Conservation (phyloP, 202 grass and related monocot genomes). For the Alloteropsis angusta region DNA sequence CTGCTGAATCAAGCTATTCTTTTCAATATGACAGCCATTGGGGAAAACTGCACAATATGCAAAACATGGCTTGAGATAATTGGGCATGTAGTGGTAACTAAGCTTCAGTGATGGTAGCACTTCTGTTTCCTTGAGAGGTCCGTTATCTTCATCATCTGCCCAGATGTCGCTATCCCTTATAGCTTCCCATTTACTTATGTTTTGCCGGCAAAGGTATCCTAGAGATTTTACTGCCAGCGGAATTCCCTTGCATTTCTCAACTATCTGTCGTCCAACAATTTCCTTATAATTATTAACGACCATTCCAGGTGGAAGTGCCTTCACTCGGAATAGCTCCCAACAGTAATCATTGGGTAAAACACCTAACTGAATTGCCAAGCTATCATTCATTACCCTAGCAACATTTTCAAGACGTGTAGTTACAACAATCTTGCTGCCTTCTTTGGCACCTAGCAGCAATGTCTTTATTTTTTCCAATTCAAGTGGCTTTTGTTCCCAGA, state of each 20-base stretch:
- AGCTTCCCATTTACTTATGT: too few relatives aligned
- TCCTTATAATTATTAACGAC: not conserved
- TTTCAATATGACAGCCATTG: constrained; percentile 16
- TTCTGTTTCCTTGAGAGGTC: not conserved
- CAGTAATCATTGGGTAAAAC: constrained; percentile 11
- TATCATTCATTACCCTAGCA: not conserved
- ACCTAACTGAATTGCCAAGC: not conserved
- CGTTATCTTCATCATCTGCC: too few relatives aligned
- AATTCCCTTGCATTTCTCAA: constrained; percentile 21
- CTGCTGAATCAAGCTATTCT: constrained; percentile 10
- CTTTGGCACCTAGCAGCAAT: constrained; percentile 1
- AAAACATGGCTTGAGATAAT: constrained; percentile 21
- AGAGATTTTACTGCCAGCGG: constrained; percentile 31
- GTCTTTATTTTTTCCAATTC: not conserved
- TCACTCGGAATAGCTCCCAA: constrained; percentile 19
- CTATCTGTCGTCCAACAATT: constrained; percentile 13
- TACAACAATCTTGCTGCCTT: constrained; percentile 35
- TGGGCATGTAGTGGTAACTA: constrained; percentile 36
- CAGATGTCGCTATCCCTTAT: too few relatives aligned
- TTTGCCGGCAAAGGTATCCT: not conserved
- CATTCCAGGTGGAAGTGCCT: not conserved
- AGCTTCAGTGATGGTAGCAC: constrained; percentile 20
- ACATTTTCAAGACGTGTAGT: constrained; percentile 9
- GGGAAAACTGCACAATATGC: constrained; percentile 29
- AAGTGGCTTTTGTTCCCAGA: constrained; percentile 9